A percentile compares a stretch with the other conserved stretches of the same genome.
These are phyloP conservation scores for Pichia deserticola DNA, from an alignment of 805 yeast species.

Conservation along the genomic window DNA sequence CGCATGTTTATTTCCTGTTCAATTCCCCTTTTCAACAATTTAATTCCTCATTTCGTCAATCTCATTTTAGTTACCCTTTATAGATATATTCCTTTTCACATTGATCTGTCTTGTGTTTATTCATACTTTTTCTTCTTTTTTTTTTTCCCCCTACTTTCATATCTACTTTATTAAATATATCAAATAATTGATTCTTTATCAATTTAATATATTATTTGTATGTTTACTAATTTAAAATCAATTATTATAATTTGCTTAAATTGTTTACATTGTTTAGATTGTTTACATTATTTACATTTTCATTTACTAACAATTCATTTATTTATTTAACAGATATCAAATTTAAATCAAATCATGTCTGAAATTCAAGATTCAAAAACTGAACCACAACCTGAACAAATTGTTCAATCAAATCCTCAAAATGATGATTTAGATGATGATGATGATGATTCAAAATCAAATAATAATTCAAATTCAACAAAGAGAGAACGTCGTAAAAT, in stretches of 20 bases:
- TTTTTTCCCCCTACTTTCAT: not conserved
- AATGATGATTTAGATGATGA: slow-evolving; percentile 16
- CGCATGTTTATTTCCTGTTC: not conserved
- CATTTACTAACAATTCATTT: too few relatives aligned
- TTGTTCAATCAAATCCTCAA: not conserved
- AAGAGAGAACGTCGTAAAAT: slow-evolving; percentile 73
- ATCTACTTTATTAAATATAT: not conserved
- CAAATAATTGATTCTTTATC: too few relatives aligned
- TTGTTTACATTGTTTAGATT: too few relatives aligned
- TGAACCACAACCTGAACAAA: slow-evolving; percentile 1
- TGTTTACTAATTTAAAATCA: too few relatives aligned
- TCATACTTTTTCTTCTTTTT: not conserved
- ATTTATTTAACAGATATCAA: not conserved
- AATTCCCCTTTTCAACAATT: not conserved
- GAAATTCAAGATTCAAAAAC: slow-evolving; percentile 3
- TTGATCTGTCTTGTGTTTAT: too few relatives aligned
- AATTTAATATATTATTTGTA: too few relatives aligned
- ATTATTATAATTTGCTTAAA: too few relatives aligned
- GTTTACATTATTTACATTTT: too few relatives aligned
- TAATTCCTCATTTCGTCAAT: not conserved
- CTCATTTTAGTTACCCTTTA: not conserved
- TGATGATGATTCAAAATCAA: slow-evolving; percentile 44
- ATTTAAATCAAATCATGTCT: not conserved
- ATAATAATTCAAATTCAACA: slow-evolving; percentile 20
- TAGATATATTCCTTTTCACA: not conserved